Evolutionary conservation across 768 basidiomycete species (phyloP), one percentile per base, ranked within the genome.

Genomic region (Russula ochroleuca): DNA sequence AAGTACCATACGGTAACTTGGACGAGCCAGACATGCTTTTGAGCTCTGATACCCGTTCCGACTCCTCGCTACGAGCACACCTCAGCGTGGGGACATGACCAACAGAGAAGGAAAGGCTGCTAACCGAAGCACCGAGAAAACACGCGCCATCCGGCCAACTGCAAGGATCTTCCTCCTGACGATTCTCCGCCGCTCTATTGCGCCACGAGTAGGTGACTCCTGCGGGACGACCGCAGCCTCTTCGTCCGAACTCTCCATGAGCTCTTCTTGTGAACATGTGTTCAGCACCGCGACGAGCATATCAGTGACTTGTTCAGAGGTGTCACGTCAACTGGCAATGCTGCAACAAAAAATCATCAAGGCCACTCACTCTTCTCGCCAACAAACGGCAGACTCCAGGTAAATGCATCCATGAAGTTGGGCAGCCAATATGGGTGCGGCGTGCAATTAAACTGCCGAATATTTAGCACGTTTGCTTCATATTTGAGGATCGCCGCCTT

Each of bases 131-230:
- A 99, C 81, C 4, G 95, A 90, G 77, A 99, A 98, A 33, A 99
- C 94, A 50, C 94, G 82, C 14, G 94, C 88, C 91, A 99, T 95
- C 67, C 94, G 82, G 38, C 96, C 97, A 43, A 99, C 94, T 56
- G 94, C 94, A 77, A 98, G 84, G 67, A 99, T 98, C 82, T 98
- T 99, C 80, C 91, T 96, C 79, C 95, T 97, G 81, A 99, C 97
- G 65, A 91, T 80, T 73, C 91, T 89, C 70, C 93, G 82, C 61
- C 94, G 87, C 73, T 96, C 93, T 6, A 78, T 73, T 1, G 80
- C 73, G 25, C 88, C 86, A 28, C 78, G 79, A 19, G 75, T 74
- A 4, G 70, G 68, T 23, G 73, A 61, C 2, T 71, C 66, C 0
- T 76, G 75, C 33, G 79, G 78, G 5, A 81, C 2, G 15, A 68